Percentiles rank a stretch among this genome's conserved stretches.
These are phyloP conservation scores for Dentiscutata heterogama DNA, from an alignment of 371 early-diverging fungal genomes.

Conservation along the genomic window DNA sequence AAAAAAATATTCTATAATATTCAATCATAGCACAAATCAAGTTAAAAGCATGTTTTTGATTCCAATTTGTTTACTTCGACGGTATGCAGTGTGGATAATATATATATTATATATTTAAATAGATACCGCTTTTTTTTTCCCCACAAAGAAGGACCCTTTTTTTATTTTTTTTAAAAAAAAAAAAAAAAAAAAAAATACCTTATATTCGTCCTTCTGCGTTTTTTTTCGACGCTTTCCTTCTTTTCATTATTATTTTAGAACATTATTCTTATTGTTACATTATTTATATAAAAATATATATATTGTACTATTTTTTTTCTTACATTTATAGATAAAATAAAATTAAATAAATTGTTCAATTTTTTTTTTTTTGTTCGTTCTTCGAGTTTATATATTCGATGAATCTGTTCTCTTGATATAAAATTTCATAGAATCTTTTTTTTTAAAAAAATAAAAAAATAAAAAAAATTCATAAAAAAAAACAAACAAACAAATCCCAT, in stretches of 20 bases:
- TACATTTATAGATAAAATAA: not conserved
- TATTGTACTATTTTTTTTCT: not conserved
- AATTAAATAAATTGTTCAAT: not conserved
- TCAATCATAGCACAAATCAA: conserved; percentile 7
- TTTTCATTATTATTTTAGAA: conserved; percentile 1
- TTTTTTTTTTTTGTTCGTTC: no score
- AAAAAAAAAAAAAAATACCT: not conserved
- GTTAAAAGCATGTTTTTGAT: conserved; percentile 24
- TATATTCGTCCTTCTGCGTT: not conserved
- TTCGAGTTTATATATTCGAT: not conserved
- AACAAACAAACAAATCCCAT: not conserved
- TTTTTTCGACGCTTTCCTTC: not conserved
- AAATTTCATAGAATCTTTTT: not conserved
- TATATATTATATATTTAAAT: not conserved
- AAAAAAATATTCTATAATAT: no score
- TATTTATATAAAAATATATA: conserved; percentile 5
- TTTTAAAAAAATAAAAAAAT: no score
- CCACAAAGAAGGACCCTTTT: conserved; percentile 1
- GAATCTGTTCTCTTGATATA: not conserved
- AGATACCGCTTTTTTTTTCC: not conserved
- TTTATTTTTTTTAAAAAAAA: not conserved
- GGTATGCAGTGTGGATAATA: conserved; percentile 7
- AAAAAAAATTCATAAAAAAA: not conserved
- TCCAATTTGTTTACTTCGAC: conserved; percentile 23
- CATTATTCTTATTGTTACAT: not conserved